Evolutionary conservation across 2,329 filamentous ascomycete genomes (phyloP), one percentile per base, ranked within the genome.

Genomic region (Leptographium procerum): DNA sequence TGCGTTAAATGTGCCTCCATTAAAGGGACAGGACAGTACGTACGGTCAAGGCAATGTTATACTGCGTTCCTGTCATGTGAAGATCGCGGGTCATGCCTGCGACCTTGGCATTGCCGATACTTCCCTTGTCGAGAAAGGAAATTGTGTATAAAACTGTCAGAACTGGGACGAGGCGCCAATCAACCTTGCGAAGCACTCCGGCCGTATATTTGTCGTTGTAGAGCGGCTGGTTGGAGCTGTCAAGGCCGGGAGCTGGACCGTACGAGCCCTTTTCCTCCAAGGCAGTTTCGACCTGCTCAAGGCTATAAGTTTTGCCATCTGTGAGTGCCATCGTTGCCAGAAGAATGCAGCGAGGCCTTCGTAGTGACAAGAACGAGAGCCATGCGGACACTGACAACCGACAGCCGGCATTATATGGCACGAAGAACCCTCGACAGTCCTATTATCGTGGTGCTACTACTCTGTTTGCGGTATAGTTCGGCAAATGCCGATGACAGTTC

Each of bases 1-100:
- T 14, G 10, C 22, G 5, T 48, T 26, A 19, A 16, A 28, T 28
- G 40, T 43, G 19, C 16, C 16, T 75, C 54, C 83, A 79, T 65
- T 13, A 16, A 26, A 48, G 9, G 22, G 16, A 14, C 10, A 4
- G 9, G 28, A 52, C 10, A 4, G 9, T 26, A 52, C 26, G n/a
- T 19, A 52, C 48, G 14, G 48, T 52, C 28, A 52, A 33, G 9
- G 26, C 48, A 52, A 82, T 77, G 69, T 91, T 91, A 71, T 91
- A 94, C 67, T 90, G 79, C 59, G 82, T 77, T 5, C 79, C 69
- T 0, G 78, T 80, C 75, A 91, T 82, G 16, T 77, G 61, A 2
- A 81, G 67, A 57, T 79, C 75, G 59, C 82, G 72, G 50, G 77
- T 72, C 1, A 82, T 70, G 1, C 78, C 77, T 64, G 79, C 78